Conservation (phyloP, 2,329 filamentous ascomycete species). For the Neobulgaria alba region DNA sequence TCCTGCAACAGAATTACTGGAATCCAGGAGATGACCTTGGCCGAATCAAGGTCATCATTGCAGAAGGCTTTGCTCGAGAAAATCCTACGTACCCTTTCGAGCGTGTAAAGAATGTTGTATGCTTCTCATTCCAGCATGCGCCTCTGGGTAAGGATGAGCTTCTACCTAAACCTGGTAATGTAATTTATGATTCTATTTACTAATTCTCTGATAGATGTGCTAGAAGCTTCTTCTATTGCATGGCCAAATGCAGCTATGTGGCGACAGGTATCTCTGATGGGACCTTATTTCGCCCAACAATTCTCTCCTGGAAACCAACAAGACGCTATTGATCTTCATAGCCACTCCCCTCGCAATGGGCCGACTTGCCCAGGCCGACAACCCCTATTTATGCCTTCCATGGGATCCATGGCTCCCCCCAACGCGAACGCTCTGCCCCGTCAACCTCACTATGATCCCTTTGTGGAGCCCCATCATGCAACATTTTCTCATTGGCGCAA, state of each 20-base stretch:
- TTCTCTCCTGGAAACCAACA: slow-evolving; percentile 27
- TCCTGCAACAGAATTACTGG: slow-evolving; percentile 64
- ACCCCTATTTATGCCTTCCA: slow-evolving; percentile 21
- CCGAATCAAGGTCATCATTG: slow-evolving; percentile 67
- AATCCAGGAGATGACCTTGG: slow-evolving; percentile 62
- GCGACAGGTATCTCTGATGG: slow-evolving; percentile 39
- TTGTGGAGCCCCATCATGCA: slow-evolving; percentile 29
- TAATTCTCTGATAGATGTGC: slow-evolving; percentile 44
- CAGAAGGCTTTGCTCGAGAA: slow-evolving; percentile 59
- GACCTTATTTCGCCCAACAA: slow-evolving; percentile 23
- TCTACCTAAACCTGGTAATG: not conserved
- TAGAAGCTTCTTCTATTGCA: slow-evolving; percentile 66
- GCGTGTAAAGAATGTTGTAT: slow-evolving; percentile 61
- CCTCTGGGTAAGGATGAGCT: slow-evolving; percentile 53
- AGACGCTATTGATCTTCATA: slow-evolving; percentile 46
- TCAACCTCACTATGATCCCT: slow-evolving; percentile 32
- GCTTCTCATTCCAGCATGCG: slow-evolving; percentile 80
- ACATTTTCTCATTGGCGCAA: slow-evolving; percentile 25
- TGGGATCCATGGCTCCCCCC: slow-evolving; percentile 23
- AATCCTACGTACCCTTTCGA: slow-evolving; percentile 46
- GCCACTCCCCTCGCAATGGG: slow-evolving; percentile 49
- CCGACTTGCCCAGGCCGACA: slow-evolving; percentile 12
- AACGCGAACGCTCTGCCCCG: slow-evolving; percentile 20
- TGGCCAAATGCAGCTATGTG: slow-evolving; percentile 73
- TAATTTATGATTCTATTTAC: not conserved